Evolutionary conservation across 345 rosid species (phyloP), one percentile per base, ranked within the genome.

Genomic region (Pistacia integerrima): DNA sequence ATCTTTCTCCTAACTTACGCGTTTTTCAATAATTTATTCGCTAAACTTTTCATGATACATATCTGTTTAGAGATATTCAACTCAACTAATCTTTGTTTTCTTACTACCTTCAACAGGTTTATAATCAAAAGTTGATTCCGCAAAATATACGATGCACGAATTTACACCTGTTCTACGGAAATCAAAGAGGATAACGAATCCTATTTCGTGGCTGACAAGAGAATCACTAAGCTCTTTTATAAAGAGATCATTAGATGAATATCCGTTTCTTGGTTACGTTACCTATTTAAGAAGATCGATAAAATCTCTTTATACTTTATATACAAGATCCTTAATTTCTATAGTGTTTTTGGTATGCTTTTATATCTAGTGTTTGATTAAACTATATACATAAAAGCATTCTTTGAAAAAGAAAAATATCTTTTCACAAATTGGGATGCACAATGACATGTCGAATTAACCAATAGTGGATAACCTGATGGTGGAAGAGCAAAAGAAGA

Each of bases 161-260:
- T 56, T 41, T 44, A 74, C 61, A 77, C 14, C 20, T 28, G 33
- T 67, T 52, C 56, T 52, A 22, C 78, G 36, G 54, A 18, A 62
- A 67, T 56, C 75, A 41, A 77, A 70, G 59, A 70, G 81, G 77
- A 81, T 67, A 61, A 55, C 64, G 46, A 67, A 81, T 82, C 78
- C 41, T 73, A 30, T 36, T 69, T 76, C 73, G 83, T 81, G 82
- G 85, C 73, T 69, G 85, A 79, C 86, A 82, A 74, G 48, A 75
- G 77, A 78, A 79, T 82, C 78, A 68, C 6, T 30, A 25, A 12
- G 18, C 78, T 46, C 41, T 76, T 82, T 33, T 55, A 5, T 78
- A 69, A 72, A 74, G 61, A 77, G 80, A 78, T 76, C 13, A 4
- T 16, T 20, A 46, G 28, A 56, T 30, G 60, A 48, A 69, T 38